phyloP scores from a whole-genome alignment of 2,329 filamentous ascomycete genomes.

The Trichoderma polysporum region DNA sequence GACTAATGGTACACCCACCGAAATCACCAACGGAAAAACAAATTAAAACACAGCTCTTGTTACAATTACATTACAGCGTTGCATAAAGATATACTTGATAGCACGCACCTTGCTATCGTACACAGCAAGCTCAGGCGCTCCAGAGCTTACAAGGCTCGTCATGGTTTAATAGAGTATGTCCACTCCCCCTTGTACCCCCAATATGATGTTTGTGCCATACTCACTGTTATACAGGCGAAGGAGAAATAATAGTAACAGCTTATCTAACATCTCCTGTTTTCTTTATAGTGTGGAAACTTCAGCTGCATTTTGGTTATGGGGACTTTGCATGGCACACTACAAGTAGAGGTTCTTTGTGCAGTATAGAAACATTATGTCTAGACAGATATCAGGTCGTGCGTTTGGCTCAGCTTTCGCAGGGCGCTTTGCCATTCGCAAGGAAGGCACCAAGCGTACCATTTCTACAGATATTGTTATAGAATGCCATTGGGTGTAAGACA shows the following conservation, averaged over 20 bases:
- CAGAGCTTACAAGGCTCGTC: slow-evolving; percentile 1
- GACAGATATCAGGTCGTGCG: neutral
- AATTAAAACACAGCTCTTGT: neutral
- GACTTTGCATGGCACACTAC: neutral
- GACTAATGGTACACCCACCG: neutral
- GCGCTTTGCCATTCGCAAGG: neutral
- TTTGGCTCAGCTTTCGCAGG: neutral
- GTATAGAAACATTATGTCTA: neutral
- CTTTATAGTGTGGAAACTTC: neutral
- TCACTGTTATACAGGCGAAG: neutral
- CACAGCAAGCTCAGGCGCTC: neutral
- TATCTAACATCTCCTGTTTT: neutral
- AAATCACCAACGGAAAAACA: slow-evolving; percentile 3
- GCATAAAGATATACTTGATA: neutral
- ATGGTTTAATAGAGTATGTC: neutral
- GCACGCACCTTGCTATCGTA: neutral
- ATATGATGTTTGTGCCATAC: neutral
- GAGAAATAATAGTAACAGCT: neutral
- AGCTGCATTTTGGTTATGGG: neutral
- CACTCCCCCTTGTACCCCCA: too few species aligned
- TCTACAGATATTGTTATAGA: neutral
- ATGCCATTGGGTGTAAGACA: neutral
- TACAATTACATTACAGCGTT: neutral
- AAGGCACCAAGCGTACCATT: neutral
- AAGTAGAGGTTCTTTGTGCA: neutral